Evolutionary conservation across 2,329 filamentous ascomycete species (phyloP), one percentile per base, ranked within the genome.

Genomic region (Xylaria hypoxylon): DNA sequence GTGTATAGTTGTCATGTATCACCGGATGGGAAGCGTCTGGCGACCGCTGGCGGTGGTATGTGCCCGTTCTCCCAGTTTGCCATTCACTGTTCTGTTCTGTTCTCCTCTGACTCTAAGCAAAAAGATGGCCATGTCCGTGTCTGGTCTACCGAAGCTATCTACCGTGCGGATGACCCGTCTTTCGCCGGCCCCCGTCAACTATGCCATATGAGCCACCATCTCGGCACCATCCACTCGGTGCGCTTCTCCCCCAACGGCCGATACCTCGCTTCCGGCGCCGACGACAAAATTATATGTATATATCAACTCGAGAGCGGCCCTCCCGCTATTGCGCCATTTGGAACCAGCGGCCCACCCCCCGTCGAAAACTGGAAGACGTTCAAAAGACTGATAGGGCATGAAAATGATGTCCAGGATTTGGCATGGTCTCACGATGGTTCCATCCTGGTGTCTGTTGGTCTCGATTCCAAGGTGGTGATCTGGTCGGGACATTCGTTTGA

Each of bases 401-500:
- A 99, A 76, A 99, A 98, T 77, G 96, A 99, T 81, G 94, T 99
- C 5, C 96, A 99, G 80, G 96, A 99, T 81, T 84, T 99, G 65
- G 96, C 94, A 33, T 99, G 96, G 96, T 97, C 96, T 22, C 90
- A 91, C 77, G 96, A 99, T 82, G 97, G 94, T 33, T 97, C 95
- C 1, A 93, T 99, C 61, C 83, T 99, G 68, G 94, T 98, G 4
- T 98, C 96, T 0, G 96, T 99, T 28, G 96, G 96, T 1, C 83
- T 99, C 72, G 96, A 99, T 80, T 98, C 96, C 48, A 99, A 99
- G 81, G 91, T 99, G 15, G 96, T 99, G 10, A 92, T 99, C 24
- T 99, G 96, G 96, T 98, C 95, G 1, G 96, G 96, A 0, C 92
- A 96, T 80, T 98, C 94, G 0, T 99, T 99, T 73, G 96, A 99